phyloP scores from a whole-genome alignment of 2,329 filamentous ascomycete genomes.

The Colletotrichum salicis region DNA sequence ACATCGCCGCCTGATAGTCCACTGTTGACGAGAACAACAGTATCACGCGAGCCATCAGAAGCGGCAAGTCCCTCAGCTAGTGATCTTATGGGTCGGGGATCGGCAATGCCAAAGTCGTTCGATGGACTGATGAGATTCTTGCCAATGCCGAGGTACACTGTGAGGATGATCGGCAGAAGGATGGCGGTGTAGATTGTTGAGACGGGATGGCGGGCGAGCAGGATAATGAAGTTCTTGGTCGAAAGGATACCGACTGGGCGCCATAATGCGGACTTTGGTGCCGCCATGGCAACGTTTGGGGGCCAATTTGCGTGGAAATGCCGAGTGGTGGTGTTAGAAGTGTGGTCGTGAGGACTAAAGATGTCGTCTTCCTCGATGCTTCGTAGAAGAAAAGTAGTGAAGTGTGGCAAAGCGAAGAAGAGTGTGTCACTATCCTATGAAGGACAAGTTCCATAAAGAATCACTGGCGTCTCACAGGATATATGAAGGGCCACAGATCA shows the following conservation, averaged over 20 bases:
- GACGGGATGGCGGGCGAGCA: conserved; percentile 61
- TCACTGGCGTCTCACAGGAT: not conserved
- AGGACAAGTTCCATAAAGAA: not conserved
- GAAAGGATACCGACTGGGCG: conserved; percentile 70
- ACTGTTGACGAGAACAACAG: conserved; percentile 82
- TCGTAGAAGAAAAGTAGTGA: fast-evolving
- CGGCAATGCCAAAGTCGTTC: conserved; percentile 78
- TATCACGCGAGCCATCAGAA: conserved; percentile 58
- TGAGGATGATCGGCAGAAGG: conserved; percentile 67
- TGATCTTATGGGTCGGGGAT: conserved; percentile 68
- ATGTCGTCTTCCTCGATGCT: not conserved
- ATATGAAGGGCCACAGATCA: not conserved
- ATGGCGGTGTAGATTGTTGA: conserved; percentile 67
- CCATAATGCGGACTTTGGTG: conserved; percentile 1
- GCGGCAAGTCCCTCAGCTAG: conserved; percentile 49
- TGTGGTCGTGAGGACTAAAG: not conserved
- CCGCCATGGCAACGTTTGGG: conserved; percentile 3
- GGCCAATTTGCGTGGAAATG: fast-evolving
- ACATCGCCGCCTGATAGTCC: conserved; percentile 78
- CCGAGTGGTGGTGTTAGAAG: not conserved
- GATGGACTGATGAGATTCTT: conserved; percentile 86
- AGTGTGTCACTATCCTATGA: not conserved
- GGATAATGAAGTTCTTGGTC: conserved; percentile 70
- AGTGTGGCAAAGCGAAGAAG: not conserved
- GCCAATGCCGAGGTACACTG: conserved; percentile 73